Evolutionary conservation across 2,329 filamentous ascomycete genomes (phyloP).

Genomic region (Albophoma yamanashiensis): DNA sequence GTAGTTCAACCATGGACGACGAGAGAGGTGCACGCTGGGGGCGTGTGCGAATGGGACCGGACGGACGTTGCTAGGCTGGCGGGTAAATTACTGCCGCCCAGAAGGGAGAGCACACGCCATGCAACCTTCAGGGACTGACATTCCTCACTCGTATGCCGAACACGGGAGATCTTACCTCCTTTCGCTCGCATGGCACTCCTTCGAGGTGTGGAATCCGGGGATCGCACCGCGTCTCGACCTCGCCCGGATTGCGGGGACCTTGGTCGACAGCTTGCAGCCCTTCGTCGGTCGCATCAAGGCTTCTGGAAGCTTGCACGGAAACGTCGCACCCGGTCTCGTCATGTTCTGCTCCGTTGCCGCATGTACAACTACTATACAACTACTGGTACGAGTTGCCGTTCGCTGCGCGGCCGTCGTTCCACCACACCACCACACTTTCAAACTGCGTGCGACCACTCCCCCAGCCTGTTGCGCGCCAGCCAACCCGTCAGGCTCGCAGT

Average conservation of each 20-base stretch:
- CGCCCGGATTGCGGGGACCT: neutral
- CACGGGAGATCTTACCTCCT: neutral
- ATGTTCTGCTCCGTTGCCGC: too few relatives aligned
- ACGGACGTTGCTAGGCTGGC: too few relatives aligned
- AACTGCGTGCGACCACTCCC: neutral
- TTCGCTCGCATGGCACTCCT: neutral
- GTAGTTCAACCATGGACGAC: too few relatives aligned
- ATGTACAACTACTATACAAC: too few relatives aligned
- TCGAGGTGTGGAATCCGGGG: neutral
- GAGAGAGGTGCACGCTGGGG: neutral
- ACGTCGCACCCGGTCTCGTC: neutral
- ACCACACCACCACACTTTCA: neutral
- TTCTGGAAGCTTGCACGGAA: neutral
- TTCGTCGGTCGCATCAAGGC: neutral
- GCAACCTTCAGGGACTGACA: too few relatives aligned
- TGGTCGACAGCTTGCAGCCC: neutral
- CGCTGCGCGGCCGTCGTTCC: neutral
- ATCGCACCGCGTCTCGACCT: neutral
- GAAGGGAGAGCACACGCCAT: neutral
- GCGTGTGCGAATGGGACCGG: neutral
- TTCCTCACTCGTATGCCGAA: neutral
- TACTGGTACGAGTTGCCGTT: too few relatives aligned
- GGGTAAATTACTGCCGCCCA: too few relatives aligned
- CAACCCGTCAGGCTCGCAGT: neutral
- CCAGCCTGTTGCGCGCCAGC: neutral